phyloP scores from a whole-genome alignment of 345 rosid genomes.

The Syzygium oleosum region DNA sequence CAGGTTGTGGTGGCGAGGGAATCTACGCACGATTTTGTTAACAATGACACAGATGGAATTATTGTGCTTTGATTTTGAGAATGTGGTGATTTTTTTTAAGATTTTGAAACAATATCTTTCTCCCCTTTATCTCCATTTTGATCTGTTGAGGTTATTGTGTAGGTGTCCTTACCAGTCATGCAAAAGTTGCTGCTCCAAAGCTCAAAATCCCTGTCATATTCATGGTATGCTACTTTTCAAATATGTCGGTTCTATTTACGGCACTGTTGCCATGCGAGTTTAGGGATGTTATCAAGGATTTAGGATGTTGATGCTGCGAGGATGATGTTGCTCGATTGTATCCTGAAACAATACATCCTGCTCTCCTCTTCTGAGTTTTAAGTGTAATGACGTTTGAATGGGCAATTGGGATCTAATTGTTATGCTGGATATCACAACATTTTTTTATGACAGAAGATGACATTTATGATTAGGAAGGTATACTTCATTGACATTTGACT shows the following conservation, averaged over 20 bases:
- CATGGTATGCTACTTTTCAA: conserved; percentile 49
- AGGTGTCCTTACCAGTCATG: conserved; percentile 96
- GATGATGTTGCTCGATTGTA: background rate
- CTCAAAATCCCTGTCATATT: conserved; percentile 90
- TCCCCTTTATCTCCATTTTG: background rate
- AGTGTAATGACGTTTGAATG: background rate
- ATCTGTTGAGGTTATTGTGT: conserved; percentile 7
- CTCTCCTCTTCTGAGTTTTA: background rate
- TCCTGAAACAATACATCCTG: background rate
- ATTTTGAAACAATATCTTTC: background rate
- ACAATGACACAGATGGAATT: background rate
- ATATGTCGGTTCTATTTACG: background rate
- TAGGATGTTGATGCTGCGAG: background rate
- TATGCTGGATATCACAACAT: background rate
- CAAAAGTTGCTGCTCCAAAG: conserved; percentile 91
- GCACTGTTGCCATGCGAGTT: background rate
- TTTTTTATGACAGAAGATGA: background rate
- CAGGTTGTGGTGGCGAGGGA: background rate
- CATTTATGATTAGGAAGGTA: background rate
- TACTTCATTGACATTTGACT: background rate
- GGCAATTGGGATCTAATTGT: background rate
- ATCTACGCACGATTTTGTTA: background rate
- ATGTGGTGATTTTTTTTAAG: background rate
- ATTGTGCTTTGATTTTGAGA: background rate
- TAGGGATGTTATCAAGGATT: background rate